These are phyloP conservation scores for Amanita subjunquillea DNA, from an alignment of 768 basidiomycete genomes.

Conservation along the genomic window DNA sequence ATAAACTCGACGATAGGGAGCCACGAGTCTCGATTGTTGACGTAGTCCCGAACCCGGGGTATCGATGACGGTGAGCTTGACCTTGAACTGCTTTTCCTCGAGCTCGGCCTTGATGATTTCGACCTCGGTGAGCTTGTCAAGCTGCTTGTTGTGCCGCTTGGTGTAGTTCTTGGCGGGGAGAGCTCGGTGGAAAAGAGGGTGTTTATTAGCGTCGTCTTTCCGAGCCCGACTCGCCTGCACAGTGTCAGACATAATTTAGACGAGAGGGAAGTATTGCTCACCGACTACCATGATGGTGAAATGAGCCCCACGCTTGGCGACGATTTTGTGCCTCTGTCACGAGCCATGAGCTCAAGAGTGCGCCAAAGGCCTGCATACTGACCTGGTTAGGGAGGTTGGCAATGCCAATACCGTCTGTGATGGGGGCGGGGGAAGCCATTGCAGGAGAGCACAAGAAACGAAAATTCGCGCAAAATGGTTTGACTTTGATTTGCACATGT, in stretches of 20 bases:
- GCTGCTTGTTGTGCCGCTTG: constrained; percentile 85
- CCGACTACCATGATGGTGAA: constrained; percentile 99
- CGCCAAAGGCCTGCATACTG: constrained; percentile 12
- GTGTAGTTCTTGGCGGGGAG: constrained; percentile 83
- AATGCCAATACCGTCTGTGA: constrained; percentile 80
- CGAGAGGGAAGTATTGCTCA: constrained; percentile 25
- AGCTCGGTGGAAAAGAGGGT: constrained; percentile 98
- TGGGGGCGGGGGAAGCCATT: constrained; percentile 36
- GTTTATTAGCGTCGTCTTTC: constrained; percentile 97
- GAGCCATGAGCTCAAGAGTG: constrained; percentile 18
- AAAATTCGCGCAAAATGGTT: constrained; percentile 22
- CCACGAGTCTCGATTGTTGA: constrained; percentile 99
- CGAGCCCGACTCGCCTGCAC: constrained; percentile 85
- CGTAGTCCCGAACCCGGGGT: constrained; percentile 99
- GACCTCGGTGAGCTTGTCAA: constrained; percentile 97
- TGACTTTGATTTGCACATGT: constrained; percentile 15
- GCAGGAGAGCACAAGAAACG: constrained; percentile 12
- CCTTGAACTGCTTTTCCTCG: constrained; percentile 98
- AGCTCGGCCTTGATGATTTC: constrained; percentile 99
- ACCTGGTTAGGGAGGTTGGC: constrained; percentile 99
- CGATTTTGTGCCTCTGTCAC: constrained; percentile 92
- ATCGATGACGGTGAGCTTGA: constrained; percentile 98
- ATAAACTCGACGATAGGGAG: constrained; percentile 97
- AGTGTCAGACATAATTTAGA: constrained; percentile 1
- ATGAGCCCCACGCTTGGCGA: constrained; percentile 93